A percentile compares a stretch with the other conserved stretches of the same genome.
These are phyloP conservation scores for Brassica incana DNA, from an alignment of 345 rosid genomes.

Conservation along the genomic window DNA sequence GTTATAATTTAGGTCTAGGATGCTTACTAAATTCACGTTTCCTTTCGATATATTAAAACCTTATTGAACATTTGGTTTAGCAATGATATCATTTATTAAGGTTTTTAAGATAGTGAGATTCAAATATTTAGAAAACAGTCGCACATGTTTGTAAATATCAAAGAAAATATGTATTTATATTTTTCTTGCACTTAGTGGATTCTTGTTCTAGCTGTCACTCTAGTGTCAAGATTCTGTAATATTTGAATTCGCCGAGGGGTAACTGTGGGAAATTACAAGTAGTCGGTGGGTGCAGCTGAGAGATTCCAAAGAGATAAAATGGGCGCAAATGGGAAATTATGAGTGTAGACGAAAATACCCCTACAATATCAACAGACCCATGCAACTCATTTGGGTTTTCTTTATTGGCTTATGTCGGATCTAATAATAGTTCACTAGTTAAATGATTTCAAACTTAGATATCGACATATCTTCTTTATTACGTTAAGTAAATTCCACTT, in stretches of 20 bases:
- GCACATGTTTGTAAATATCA: slow-evolving; percentile 13
- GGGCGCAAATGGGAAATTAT: slow-evolving; percentile 9
- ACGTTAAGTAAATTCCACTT: not conserved
- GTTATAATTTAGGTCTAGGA: not conserved
- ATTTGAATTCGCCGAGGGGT: slow-evolving; percentile 5
- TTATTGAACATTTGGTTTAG: not conserved
- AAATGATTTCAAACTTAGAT: slow-evolving; percentile 10
- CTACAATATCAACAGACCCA: slow-evolving; percentile 9
- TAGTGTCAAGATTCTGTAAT: slow-evolving; percentile 30
- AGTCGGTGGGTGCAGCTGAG: slow-evolving; percentile 33
- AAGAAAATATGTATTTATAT: not conserved
- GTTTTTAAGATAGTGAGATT: not conserved
- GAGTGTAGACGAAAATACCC: slow-evolving; percentile 27
- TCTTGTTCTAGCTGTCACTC: slow-evolving; percentile 25
- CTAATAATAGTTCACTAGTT: slow-evolving; percentile 16
- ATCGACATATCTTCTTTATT: slow-evolving; percentile 11
- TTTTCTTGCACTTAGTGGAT: not conserved
- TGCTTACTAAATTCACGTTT: not conserved
- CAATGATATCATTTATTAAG: not conserved
- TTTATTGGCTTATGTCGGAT: slow-evolving; percentile 20
- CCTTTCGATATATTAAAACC: not conserved
- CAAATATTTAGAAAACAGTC: not conserved
- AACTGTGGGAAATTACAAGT: not conserved
- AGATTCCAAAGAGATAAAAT: slow-evolving; percentile 30
- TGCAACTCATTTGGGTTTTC: slow-evolving; percentile 29